These are phyloP conservation scores for Lyophyllum shimeji DNA, from an alignment of 768 basidiomycete species.

Conservation along the genomic window DNA sequence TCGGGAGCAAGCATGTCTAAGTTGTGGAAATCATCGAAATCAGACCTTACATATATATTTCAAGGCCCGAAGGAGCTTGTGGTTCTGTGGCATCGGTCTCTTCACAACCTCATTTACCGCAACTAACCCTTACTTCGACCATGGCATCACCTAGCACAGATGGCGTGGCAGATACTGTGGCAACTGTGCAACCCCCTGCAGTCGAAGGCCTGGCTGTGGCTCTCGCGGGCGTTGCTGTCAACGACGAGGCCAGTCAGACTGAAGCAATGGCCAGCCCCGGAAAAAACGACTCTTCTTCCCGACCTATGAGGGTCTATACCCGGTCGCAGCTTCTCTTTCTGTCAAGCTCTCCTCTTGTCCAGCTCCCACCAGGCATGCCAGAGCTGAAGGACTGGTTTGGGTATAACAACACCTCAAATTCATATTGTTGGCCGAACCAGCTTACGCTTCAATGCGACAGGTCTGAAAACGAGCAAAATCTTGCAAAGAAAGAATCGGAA, in stretches of 20 bases:
- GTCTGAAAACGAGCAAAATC: constrained; percentile 61
- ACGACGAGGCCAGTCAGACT: constrained; percentile 18
- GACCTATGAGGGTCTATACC: constrained; percentile 65
- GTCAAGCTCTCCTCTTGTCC: constrained; percentile 73
- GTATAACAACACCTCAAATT: constrained; percentile 43
- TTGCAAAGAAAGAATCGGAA: constrained; percentile 71
- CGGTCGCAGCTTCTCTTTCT: constrained; percentile 68
- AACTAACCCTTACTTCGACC: constrained; percentile 8
- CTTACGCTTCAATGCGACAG: constrained; percentile 26
- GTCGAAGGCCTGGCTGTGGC: constrained; percentile 29
- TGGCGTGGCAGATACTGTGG: constrained; percentile 2
- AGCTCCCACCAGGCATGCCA: constrained; percentile 74
- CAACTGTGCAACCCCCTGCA: constrained; percentile 8
- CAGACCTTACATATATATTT: constrained; percentile 23
- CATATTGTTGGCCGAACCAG: constrained; percentile 12
- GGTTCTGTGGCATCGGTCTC: constrained; percentile 14
- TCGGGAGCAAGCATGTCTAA: constrained; percentile 15
- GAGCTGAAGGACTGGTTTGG: constrained; percentile 87
- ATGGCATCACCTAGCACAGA: constrained; percentile 17
- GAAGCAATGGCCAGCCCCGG: constrained; percentile 19
- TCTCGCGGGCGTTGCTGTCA: constrained; percentile 30
- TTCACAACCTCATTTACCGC: constrained; percentile 6
- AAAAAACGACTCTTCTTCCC: constrained; percentile 31
- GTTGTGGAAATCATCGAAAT: constrained; percentile 17
- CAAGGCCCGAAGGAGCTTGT: constrained; percentile 34